Percentiles rank a stretch among this genome's conserved stretches.
phyloP scores from a whole-genome alignment of 805 yeast species.

The Lachancea sp. region DNA sequence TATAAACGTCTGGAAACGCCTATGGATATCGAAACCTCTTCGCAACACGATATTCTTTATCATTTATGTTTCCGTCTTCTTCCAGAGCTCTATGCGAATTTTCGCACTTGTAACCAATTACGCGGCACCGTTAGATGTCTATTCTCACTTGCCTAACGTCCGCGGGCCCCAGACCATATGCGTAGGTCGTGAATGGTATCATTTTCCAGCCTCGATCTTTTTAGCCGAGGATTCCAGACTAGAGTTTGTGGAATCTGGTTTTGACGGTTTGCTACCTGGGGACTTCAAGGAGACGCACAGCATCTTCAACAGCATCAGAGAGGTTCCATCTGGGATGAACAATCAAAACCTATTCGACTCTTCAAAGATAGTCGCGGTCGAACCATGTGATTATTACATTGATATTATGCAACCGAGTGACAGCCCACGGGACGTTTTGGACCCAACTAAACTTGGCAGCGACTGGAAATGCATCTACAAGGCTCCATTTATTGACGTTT shows the following conservation, averaged over 20 bases:
- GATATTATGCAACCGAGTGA: slow-evolving; percentile 54
- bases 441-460: slow-evolving; percentile 17
- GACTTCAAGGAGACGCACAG: slow-evolving; percentile 53
- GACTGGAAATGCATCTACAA: slow-evolving; percentile 49
- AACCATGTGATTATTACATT: slow-evolving; percentile 60
- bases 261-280: slow-evolving; percentile 84
- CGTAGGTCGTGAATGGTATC: slow-evolving; percentile 93
- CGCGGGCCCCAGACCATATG: slow-evolving; percentile 51
- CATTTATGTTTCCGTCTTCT: not conserved
- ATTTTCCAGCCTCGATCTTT: slow-evolving; percentile 84
- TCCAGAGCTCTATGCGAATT: slow-evolving; percentile 45
- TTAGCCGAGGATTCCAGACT: slow-evolving; percentile 58
- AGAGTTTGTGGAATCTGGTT: slow-evolving; percentile 66
- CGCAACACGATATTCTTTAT: not conserved
- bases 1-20: slow-evolving; percentile 15
- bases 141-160: slow-evolving; percentile 35
- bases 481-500: slow-evolving; percentile 46
- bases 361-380: slow-evolving; percentile 44
- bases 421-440: slow-evolving; percentile 37
- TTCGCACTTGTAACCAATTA: slow-evolving; percentile 59
- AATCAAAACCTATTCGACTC: slow-evolving; percentile 61
- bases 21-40: not conserved
- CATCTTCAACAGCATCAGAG: slow-evolving; percentile 37
- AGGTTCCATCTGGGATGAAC: slow-evolving; percentile 63
- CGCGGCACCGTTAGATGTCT: slow-evolving; percentile 63